Evolutionary conservation across 768 basidiomycete genomes (phyloP), one percentile per base, ranked within the genome.

Genomic region (Psilocybe cyanescens): DNA sequence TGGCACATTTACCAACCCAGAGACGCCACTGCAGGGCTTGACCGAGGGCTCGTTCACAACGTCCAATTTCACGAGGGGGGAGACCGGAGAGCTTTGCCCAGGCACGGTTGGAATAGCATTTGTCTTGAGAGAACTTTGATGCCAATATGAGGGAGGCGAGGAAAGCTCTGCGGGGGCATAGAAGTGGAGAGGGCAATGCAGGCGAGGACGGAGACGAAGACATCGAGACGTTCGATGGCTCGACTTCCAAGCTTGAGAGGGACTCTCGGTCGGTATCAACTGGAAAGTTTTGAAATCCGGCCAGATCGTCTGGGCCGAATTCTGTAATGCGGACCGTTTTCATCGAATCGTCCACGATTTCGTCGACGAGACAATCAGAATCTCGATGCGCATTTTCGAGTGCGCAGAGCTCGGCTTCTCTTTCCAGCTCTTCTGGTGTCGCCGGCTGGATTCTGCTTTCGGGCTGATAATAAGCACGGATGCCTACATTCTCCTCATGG

Each of bases 61-160:
- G 85, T 41, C 92, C 88, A 55, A 98, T 91, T 78, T 98, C 95
- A 45, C 87, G 78, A 4, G 93, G 87, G 0, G 89, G 86, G 2
- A 98, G 82, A 16, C 95, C 94, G n/a, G 91, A 92, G 5, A 98
- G 83, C 69, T 95, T 95, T 1, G 92, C 91, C 96, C 96, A 97
- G 16, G 95, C 95, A 29, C 88, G 86, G 72, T 97, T 97, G 12
- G 93, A 95, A 68, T 96, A 97, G 46, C 92, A 94, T 54, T 92
- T 89, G 69, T 98, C 95, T 77, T 96, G 94, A 63, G 91, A 87
- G 71, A 96, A 96, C 68, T 98, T 98, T 14, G 91, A 90, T 0
- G 95, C 96, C 55, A 94, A 81, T 58, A 98, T 94, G 45, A 98
- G 79, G 0, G 92, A 87, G 0, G 94, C 94, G 8, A 97, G 81